Percentiles rank a stretch among this genome's conserved stretches.
phyloP scores from a whole-genome alignment of 2,329 filamentous ascomycete genomes.

The Hysterium pulicare region DNA sequence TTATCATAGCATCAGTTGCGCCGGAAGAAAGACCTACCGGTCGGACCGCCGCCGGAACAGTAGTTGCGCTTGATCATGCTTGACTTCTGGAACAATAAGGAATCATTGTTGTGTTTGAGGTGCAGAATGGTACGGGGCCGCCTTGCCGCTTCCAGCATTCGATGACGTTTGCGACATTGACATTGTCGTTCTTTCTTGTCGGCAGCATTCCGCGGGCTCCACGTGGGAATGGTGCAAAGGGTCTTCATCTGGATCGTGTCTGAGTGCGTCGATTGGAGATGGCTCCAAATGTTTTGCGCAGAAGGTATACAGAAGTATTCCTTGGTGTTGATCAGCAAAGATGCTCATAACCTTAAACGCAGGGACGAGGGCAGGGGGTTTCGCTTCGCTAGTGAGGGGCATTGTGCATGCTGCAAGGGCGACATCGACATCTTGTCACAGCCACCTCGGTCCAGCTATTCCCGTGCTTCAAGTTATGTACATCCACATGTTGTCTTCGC shows the following conservation, averaged over 20 bases:
- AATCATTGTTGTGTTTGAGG: constrained; percentile 28
- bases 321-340: neutral
- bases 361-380: neutral
- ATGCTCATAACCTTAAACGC: neutral
- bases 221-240: neutral
- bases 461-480: too few relatives aligned
- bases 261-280: neutral
- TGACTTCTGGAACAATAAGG: constrained; percentile 14
- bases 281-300: neutral
- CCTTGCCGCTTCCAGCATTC: constrained; percentile 34
- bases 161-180: constrained; percentile 34
- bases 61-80: constrained; percentile 10
- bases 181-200: constrained; percentile 4
- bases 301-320: neutral
- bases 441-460: neutral
- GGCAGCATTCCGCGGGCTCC: neutral
- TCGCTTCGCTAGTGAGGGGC: neutral
- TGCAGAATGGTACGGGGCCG: constrained; percentile 25
- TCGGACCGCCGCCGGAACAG: constrained; percentile 9
- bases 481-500: too few relatives aligned
- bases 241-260: neutral
- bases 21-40: neutral
- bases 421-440: neutral
- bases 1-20: too few relatives aligned
- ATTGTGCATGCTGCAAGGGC: neutral